These are phyloP conservation scores for Dactylellina leptospora DNA, from an alignment of 2,329 filamentous ascomycete genomes.

Conservation along the genomic window DNA sequence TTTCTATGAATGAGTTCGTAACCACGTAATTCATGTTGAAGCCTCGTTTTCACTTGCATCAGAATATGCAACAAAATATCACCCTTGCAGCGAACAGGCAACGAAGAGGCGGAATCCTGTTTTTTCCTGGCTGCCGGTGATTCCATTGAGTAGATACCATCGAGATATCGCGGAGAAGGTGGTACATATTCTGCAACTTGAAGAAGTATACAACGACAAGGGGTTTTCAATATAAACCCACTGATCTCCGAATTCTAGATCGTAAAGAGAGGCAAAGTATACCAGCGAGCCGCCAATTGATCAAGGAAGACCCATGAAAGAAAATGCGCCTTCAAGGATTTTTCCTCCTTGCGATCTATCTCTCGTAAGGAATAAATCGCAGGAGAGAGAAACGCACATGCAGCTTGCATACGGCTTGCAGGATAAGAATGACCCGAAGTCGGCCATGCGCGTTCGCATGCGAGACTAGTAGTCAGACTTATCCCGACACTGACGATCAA, in stretches of 20 bases:
- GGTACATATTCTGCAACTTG: too few species aligned
- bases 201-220: too few species aligned
- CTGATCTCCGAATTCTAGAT: not conserved
- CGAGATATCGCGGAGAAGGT: slow-evolving; percentile 3
- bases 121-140: too few species aligned
- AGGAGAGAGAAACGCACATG: not conserved
- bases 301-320: slow-evolving; percentile 13
- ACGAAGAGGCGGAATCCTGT: not conserved
- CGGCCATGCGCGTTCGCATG: too few species aligned
- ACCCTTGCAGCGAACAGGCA: not conserved
- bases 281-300: not conserved
- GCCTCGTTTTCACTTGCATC: not conserved
- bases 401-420: too few species aligned
- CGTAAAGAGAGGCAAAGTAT: not conserved
- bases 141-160: not conserved
- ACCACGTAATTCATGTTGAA: not conserved
- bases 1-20: not conserved
- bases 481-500: not conserved
- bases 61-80: not conserved
- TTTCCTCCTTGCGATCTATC: not conserved
- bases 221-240: not conserved
- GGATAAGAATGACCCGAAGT: too few species aligned
- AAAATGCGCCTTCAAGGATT: not conserved
- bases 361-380: not conserved
- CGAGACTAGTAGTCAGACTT: not conserved